Evolutionary conservation across 2,329 filamentous ascomycete species (phyloP), one percentile per base, ranked within the genome.

Genomic region (Dactylellina drechsleri): DNA sequence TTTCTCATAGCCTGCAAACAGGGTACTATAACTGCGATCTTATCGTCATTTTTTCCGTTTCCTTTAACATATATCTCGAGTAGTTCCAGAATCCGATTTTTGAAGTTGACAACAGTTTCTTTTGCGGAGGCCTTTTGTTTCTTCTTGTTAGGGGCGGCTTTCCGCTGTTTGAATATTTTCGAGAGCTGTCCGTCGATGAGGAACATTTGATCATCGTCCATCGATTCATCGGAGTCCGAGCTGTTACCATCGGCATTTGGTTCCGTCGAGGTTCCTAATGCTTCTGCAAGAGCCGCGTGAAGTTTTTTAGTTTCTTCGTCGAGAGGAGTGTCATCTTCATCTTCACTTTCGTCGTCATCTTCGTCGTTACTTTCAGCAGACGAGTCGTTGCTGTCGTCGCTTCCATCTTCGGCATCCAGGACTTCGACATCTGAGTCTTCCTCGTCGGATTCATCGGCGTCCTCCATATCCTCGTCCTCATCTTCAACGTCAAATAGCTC

Each of bases 201-300:
- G 83, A 97, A 89, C 95, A 98, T 98, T 81, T 97, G 91, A 16
- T 94, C 93, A 82, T 98, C 94, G 76, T 92, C 91, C 93, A 99
- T 97, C 82, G 97, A 92, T 1, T 87, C 89, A 73, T 91, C 90
- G 8, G 86, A 86, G 31, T 88, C 88, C 0, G 86, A 86, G 1
- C 86, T 86, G 0, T 85, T 84, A 15, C 82, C 83, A 76, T 89
- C 18, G 82, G 82, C 56, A n/a, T 61, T 28, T 15, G 43, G 56
- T 15, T 62, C 53, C n/a, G 66, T 49, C 41, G 90, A 90, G 64
- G 90, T 93, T 47, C 91, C 89, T 1, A 97, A 87, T 1, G 93
- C 91, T 77, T 89, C 86, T 1, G 91, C 91, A 28, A 97, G 87
- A 66, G 92, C 90, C 47, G 89, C 88, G 78, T 96, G 90, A 78